These are phyloP conservation scores for Aspergillus niger DNA, from an alignment of 2,329 filamentous ascomycete species.

Conservation along the genomic window DNA sequence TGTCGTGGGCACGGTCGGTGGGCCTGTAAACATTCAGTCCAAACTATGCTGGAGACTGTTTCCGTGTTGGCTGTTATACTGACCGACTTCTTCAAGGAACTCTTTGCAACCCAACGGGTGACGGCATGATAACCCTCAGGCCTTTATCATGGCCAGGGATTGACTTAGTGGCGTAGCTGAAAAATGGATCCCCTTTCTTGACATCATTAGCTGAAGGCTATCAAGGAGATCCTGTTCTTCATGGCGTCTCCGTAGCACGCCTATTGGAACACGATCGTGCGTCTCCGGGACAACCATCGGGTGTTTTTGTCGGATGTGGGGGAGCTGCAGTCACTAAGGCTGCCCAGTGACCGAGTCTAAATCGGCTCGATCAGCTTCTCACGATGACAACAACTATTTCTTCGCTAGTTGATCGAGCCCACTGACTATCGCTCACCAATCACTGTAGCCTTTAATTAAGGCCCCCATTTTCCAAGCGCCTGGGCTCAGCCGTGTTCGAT, in stretches of 20 bases:
- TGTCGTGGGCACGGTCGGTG: neutral
- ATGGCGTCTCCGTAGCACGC: neutral
- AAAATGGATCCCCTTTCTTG: neutral
- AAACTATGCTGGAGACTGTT: too few species aligned
- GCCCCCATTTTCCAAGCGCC: slow-evolving; percentile 10
- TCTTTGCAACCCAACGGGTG: neutral
- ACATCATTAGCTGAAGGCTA: slow-evolving; percentile 7
- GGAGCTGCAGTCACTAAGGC: slow-evolving; percentile 14
- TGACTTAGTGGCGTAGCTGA: slow-evolving; percentile 6
- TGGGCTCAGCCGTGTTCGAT: slow-evolving; percentile 5
- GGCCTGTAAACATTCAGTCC: neutral
- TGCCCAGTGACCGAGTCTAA: slow-evolving; percentile 12
- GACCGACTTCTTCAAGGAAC: too few species aligned
- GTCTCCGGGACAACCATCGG: slow-evolving; percentile 24
- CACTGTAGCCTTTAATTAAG: slow-evolving; percentile 2
- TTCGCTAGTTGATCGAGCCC: slow-evolving; percentile 3
- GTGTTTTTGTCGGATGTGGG: slow-evolving; percentile 27
- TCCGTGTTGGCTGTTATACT: too few species aligned
- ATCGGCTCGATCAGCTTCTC: slow-evolving; percentile 19
- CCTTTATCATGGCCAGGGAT: neutral
- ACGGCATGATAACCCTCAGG: neutral
- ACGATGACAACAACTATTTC: slow-evolving; percentile 11
- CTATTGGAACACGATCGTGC: slow-evolving; percentile 8
- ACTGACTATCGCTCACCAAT: slow-evolving; percentile 4
- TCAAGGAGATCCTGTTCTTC: slow-evolving; percentile 3